Base-by-base conservation (phyloP, 805 yeast species). In the Suhomyces kilbournensis region DNA sequence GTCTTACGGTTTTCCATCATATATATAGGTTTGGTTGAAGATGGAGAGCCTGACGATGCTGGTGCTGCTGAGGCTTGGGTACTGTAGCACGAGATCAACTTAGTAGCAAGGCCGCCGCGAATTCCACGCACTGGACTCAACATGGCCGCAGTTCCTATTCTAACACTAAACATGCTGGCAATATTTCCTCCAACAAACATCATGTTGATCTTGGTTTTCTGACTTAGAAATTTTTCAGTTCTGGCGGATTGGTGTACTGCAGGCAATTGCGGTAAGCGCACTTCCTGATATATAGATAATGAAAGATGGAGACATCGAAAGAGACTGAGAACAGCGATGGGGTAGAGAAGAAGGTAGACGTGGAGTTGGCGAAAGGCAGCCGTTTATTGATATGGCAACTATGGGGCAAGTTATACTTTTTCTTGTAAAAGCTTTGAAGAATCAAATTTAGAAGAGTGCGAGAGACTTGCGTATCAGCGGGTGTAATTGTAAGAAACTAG, bases 1-100 rank as follows among this genome's bases (percentile, higher is more conserved):
- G 92, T 82, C 48, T 70, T 63, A 58, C 84, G 64, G 45, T 50
- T 44, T 15, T 51, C 50, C 42, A 52, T 39, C 14, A 25, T 42
- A 34, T 42, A 51, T 48, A 35, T 46, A 14, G 56, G 52, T 38
- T 38, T 38, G 42, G 42, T 38, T 38, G 42, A 10, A 9, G 42
- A 15, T 15, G 17, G 17, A 35, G 40, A n/a, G 10, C 19, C 23
- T 19, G 42, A 38, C 8, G 56, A 39, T 19, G 28, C 46, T n/a
- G 44, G 14, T 22, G 30, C 46, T n/a, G 44, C 14, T n/a, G 30
- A 15, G 3, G 48, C 22, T 39, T 47, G 40, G 25, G 52, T 48
- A 10, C 56, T 45, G 39, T 38, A 49, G 17, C 34, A 28, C 14
- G 22, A 38, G 5, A 17, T 17, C 10, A 19, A 38, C 17, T 38